A percentile compares a stretch with the other conserved stretches of the same genome.
These are phyloP conservation scores for Stephania japonica DNA, from an alignment of 164 flowering plant species.

Conservation along the genomic window DNA sequence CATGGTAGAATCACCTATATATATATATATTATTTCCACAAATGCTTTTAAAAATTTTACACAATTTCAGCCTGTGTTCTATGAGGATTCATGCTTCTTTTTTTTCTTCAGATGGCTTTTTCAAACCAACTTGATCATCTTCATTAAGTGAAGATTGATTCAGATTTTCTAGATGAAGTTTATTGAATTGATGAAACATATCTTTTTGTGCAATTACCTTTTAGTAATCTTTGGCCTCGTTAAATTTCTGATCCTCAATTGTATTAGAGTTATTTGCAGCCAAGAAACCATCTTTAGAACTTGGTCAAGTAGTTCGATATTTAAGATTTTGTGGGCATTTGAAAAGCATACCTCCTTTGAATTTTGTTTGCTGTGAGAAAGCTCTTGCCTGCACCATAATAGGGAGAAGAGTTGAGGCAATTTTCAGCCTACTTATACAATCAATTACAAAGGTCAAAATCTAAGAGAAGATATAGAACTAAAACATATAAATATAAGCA, in stretches of 20 bases:
- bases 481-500: neutral
- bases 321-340: neutral
- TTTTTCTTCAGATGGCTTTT: too few relatives aligned
- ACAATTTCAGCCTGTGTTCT: too few relatives aligned
- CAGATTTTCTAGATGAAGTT: neutral
- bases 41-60: too few relatives aligned
- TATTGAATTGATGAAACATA: neutral
- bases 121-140: too few relatives aligned
- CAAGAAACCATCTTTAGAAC: neutral
- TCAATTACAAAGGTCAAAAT: neutral
- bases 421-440: conserved; percentile 1
- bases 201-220: neutral
- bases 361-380: conserved; percentile 73
- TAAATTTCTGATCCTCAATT: neutral
- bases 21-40: too few relatives aligned
- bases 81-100: too few relatives aligned
- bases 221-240: neutral
- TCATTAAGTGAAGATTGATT: too few relatives aligned
- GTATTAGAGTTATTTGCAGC: neutral
- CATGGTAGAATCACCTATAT: too few relatives aligned
- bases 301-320: neutral
- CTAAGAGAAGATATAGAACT: neutral
- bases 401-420: conserved; percentile 7
- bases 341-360: conserved; percentile 70
- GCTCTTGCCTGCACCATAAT: conserved; percentile 57